Conservation (phyloP, 805 yeast species). For the Myxozyma sirexii region DNA sequence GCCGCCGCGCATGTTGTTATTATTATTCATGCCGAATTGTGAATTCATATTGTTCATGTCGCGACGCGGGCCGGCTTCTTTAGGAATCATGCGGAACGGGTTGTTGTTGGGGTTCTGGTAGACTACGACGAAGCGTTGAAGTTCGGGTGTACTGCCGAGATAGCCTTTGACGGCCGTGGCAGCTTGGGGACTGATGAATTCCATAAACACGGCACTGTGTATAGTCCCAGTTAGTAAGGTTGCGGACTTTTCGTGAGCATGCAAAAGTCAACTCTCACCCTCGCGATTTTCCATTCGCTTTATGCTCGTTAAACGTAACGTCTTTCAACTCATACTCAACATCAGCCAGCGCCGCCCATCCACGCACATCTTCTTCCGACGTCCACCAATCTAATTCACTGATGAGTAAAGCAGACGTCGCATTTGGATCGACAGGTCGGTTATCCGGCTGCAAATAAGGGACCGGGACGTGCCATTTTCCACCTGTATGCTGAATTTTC, state of each 20-base stretch:
- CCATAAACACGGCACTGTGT: conserved; percentile 30
- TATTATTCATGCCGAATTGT: neutral
- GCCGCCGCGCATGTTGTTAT: conserved; percentile 11
- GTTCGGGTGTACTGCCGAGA: conserved; percentile 8
- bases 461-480: conserved; percentile 28
- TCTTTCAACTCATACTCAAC: conserved; percentile 34
- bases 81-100: conserved; percentile 34
- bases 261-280: conserved; percentile 23
- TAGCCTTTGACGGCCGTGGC: conserved; percentile 29
- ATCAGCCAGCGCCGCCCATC: conserved; percentile 34
- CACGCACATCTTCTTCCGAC: conserved; percentile 36
- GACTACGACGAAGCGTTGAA: neutral
- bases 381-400: conserved; percentile 37
- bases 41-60: conserved; percentile 7
- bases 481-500: conserved; percentile 9
- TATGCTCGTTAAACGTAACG: conserved; percentile 36
- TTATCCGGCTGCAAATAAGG: conserved; percentile 22
- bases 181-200: conserved; percentile 30
- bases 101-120: conserved; percentile 27
- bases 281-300: conserved; percentile 37
- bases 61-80: conserved; percentile 21
- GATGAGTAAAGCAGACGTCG: conserved; percentile 29
- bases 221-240: neutral
- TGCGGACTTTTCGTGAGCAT: neutral
- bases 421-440: conserved; percentile 28